Evolutionary conservation across 257 asterid genomes (phyloP).

Genomic region (Solanum stenotomum): DNA sequence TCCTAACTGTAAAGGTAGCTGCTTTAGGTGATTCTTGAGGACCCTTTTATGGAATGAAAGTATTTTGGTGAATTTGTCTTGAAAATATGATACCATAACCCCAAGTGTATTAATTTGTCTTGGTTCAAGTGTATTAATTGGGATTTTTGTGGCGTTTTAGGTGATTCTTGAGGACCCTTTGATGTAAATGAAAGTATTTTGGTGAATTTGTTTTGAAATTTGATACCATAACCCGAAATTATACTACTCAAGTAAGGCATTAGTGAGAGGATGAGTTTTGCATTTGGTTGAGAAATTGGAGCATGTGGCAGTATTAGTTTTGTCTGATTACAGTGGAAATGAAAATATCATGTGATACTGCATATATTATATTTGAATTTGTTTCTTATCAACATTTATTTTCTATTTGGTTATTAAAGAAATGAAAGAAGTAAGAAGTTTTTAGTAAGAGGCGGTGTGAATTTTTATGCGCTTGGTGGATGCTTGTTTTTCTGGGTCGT

Average conservation of each 20-base stretch:
- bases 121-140: background rate
- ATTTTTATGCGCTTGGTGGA: background rate
- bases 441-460: background rate
- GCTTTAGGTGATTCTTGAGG: background rate
- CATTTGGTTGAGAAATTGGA: background rate
- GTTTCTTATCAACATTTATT: background rate
- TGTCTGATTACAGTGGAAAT: background rate
- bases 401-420: background rate
- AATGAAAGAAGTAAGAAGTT: background rate
- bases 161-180: background rate
- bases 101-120: background rate
- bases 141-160: background rate
- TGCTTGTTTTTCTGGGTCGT: background rate
- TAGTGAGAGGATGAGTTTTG: background rate
- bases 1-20: background rate
- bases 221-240: background rate
- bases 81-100: background rate
- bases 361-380: background rate
- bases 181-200: background rate
- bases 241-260: background rate
- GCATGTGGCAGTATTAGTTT: background rate
- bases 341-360: background rate
- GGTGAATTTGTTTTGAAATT: background rate
- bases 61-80: background rate
- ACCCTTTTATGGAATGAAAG: background rate